These are phyloP conservation scores for Boletus reticuloceps DNA, from an alignment of 768 basidiomycete genomes.

Conservation along the genomic window DNA sequence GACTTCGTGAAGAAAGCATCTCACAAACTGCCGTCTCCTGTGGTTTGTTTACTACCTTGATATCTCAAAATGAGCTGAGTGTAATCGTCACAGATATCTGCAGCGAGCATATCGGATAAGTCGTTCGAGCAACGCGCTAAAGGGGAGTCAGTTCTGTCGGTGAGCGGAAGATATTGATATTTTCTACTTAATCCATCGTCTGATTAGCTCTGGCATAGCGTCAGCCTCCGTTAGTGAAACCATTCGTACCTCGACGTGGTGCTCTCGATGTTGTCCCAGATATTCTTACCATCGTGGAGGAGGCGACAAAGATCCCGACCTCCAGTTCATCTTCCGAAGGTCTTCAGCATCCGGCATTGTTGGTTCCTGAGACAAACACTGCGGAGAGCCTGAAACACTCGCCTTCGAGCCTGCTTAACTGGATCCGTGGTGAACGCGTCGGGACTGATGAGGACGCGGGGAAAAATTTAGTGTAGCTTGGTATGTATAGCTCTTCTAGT, in stretches of 20 bases:
- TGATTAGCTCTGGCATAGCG: background rate
- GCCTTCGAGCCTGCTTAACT: background rate
- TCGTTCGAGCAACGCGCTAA: background rate
- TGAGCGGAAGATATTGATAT: background rate
- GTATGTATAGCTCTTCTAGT: too few relatives aligned
- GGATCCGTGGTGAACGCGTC: background rate
- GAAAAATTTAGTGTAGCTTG: background rate
- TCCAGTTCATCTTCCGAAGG: background rate
- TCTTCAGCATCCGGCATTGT: background rate
- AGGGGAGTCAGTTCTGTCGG: background rate
- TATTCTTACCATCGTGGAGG: conserved; percentile 8
- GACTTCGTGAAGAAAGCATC: too few relatives aligned
- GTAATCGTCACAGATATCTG: too few relatives aligned
- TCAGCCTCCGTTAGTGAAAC: background rate
- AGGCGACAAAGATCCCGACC: conserved; percentile 1
- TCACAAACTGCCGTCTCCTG: too few relatives aligned
- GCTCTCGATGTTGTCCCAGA: background rate
- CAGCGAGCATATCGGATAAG: too few relatives aligned
- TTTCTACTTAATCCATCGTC: background rate
- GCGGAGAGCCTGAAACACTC: background rate
- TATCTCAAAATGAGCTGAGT: too few relatives aligned
- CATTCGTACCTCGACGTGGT: background rate
- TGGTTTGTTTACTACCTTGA: too few relatives aligned
- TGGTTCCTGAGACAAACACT: background rate
- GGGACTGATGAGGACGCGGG: background rate